Conservation (phyloP, 345 rosid species). For the Mallotus nudiflorus region DNA sequence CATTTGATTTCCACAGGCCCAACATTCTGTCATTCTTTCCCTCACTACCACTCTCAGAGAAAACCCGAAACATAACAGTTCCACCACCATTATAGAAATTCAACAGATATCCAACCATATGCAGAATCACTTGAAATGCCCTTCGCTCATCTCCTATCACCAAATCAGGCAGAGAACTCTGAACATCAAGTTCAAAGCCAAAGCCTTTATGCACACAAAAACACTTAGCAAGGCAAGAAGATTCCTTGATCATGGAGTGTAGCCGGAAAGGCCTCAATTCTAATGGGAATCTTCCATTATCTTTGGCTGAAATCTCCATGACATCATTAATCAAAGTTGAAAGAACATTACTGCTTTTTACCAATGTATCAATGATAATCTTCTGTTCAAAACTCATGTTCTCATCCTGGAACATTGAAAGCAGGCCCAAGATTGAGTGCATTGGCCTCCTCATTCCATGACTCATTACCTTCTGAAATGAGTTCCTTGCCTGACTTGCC, state of each 20-base stretch:
- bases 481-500: constrained; percentile 89
- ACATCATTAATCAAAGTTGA: constrained; percentile 77
- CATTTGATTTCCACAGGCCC: constrained; percentile 52
- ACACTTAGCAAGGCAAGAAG: constrained; percentile 83
- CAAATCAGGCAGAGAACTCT: constrained; percentile 66
- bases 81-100: constrained; percentile 58
- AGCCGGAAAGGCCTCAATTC: constrained; percentile 68
- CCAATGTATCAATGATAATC: constrained; percentile 63
- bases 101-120: constrained; percentile 81
- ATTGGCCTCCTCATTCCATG: constrained; percentile 95
- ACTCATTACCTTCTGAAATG: constrained; percentile 96
- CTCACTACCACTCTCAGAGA: constrained; percentile 42
- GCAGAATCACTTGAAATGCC: constrained; percentile 88
- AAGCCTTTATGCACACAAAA: constrained; percentile 69
- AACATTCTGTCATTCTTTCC: constrained; percentile 49
- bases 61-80: constrained; percentile 57
- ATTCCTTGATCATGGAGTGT: constrained; percentile 76
- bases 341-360: constrained; percentile 68
- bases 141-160: constrained; percentile 86
- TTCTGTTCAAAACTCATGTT: constrained; percentile 61
- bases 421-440: constrained; percentile 88
- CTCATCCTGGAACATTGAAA: constrained; percentile 70
- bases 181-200: constrained; percentile 64
- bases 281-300: constrained; percentile 63
- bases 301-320: constrained; percentile 72